These are phyloP conservation scores for Penicillium verhagenii DNA, from an alignment of 495 filamentous ascomycete genomes.

Conservation along the genomic window DNA sequence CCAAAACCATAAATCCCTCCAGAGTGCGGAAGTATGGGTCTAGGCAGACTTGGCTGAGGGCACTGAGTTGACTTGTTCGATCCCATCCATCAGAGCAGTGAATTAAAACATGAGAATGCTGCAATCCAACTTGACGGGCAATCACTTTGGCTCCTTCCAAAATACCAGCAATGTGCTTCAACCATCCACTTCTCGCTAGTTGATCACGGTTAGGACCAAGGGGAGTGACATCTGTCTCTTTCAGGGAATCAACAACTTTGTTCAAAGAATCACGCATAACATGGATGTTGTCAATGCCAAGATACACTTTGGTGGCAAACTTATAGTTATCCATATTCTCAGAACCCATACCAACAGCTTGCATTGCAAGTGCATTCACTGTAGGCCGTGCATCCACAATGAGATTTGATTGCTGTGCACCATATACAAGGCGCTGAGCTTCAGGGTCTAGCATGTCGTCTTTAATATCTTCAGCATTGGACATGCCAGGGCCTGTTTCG, in stretches of 20 bases:
- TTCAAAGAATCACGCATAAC: conserved; percentile 93
- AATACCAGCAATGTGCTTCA: conserved; percentile 84
- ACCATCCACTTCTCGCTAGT: conserved; percentile 81
- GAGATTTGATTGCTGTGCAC: conserved; percentile 89
- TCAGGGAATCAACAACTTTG: conserved; percentile 85
- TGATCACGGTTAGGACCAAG: conserved; percentile 81
- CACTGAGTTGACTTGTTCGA: conserved; percentile 91
- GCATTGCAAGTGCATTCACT: conserved; percentile 95
- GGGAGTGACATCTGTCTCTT: conserved; percentile 85
- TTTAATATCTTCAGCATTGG: conserved; percentile 65
- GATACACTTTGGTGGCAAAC: conserved; percentile 84
- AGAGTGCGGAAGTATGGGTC: conserved; percentile 96
- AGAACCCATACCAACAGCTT: conserved; percentile 87
- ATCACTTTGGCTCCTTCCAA: conserved; percentile 84
- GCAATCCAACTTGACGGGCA: conserved; percentile 82
- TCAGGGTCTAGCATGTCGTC: conserved; percentile 64
- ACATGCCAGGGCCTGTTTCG: conserved; percentile 41
- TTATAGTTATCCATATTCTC: conserved; percentile 99
- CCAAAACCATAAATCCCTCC: conserved; percentile 90
- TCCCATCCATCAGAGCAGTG: conserved; percentile 99
- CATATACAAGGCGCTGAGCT: conserved; percentile 67
- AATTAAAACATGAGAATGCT: conserved; percentile 91
- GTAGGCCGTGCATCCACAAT: conserved; percentile 97
- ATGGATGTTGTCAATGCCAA: conserved; percentile 99
- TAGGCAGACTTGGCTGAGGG: conserved; percentile 88